Evolutionary conservation across 257 asterid species (phyloP).

Genomic region (Penstemon eatonii): DNA sequence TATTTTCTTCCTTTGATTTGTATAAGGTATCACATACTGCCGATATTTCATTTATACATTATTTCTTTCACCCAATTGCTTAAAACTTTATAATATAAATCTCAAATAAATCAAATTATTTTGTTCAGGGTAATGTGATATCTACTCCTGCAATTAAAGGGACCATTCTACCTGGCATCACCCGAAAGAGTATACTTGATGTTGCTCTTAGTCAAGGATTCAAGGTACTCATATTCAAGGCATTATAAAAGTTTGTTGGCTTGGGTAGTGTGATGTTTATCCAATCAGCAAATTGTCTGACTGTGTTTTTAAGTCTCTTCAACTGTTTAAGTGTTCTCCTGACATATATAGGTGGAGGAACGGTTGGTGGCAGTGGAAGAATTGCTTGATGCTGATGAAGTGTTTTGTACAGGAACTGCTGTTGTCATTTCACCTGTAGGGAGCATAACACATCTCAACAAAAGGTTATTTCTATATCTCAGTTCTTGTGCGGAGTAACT

Average conservation of each 20-base stretch:
- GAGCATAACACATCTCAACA: constrained; percentile 67
- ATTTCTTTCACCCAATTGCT: neutral
- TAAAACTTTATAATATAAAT: neutral
- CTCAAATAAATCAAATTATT: neutral
- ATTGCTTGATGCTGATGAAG: constrained; percentile 95
- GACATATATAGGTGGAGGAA: constrained; percentile 70
- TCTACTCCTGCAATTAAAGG: constrained; percentile 54
- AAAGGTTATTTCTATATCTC: constrained; percentile 45
- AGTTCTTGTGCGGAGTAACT: neutral
- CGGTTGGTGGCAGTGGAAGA: constrained; percentile 78
- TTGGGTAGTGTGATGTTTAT: neutral
- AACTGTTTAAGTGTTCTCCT: neutral
- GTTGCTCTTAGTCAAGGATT: constrained; percentile 51
- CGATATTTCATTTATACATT: neutral
- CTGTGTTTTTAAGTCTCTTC: too few species aligned
- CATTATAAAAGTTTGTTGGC: neutral
- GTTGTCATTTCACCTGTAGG: constrained; percentile 95
- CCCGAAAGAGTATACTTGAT: constrained; percentile 53
- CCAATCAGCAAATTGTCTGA: too few species aligned
- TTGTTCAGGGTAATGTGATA: constrained; percentile 42
- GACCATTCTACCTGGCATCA: constrained; percentile 59
- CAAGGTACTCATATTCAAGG: constrained; percentile 32
- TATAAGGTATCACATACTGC: too few species aligned
- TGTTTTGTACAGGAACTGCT: constrained; percentile 95
- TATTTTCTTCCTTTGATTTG: neutral